These are phyloP conservation scores for Sporisorium sorghi DNA, from an alignment of 1,284 basidiomycete species.

Conservation along the genomic window DNA sequence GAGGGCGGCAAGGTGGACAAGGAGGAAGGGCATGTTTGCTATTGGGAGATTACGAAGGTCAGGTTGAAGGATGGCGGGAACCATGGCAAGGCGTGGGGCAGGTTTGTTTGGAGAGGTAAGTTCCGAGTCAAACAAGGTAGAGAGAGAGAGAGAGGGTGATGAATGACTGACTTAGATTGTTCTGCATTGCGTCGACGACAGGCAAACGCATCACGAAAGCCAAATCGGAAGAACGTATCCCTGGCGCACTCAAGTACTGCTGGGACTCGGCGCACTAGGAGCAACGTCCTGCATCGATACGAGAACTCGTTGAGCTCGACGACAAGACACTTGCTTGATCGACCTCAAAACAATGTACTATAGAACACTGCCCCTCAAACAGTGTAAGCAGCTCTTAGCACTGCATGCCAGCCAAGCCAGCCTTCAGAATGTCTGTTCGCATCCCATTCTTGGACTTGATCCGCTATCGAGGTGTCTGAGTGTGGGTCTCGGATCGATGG, in stretches of 20 bases:
- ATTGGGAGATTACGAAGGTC: conserved; percentile 55
- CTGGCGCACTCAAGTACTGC: conserved; percentile 54
- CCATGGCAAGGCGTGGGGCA: conserved; percentile 59
- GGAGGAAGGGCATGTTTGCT: conserved; percentile 38
- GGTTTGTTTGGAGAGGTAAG: conserved; percentile 59
- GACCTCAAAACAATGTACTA: conserved; percentile 18
- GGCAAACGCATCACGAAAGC: conserved; percentile 46
- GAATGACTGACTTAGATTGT: background rate
- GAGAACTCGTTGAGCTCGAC: background rate
- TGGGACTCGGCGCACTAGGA: conserved; percentile 37
- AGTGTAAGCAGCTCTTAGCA: background rate
- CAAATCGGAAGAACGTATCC: conserved; percentile 41
- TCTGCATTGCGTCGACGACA: conserved; percentile 3
- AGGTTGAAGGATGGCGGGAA: conserved; percentile 53
- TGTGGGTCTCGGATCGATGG: background rate
- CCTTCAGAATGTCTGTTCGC: too few species aligned
- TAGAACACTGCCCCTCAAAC: conserved; percentile 9
- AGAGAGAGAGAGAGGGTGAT: background rate
- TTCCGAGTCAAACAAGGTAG: background rate
- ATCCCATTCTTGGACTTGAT: background rate
- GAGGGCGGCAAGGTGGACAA: conserved; percentile 12
- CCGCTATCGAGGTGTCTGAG: background rate
- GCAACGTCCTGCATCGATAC: background rate
- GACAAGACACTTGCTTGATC: background rate
- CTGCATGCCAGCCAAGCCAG: background rate